A percentile compares a stretch with the other conserved stretches of the same genome.
Conservation (phyloP, 768 basidiomycete species). For the Boletellus emodensis region DNA sequence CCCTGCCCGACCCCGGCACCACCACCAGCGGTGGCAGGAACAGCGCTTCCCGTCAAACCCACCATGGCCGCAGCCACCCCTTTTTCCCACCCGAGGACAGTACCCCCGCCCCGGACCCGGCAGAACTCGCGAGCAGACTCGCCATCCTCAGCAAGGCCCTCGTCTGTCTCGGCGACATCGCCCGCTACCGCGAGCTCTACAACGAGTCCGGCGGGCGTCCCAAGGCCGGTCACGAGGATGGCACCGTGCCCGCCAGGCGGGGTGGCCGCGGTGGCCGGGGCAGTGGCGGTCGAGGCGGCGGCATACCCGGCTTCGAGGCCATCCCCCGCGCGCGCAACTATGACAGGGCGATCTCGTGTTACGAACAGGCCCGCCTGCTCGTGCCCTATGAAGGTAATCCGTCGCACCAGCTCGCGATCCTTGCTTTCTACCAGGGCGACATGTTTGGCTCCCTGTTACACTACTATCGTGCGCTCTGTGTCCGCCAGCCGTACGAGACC, state of each 20-base stretch:
- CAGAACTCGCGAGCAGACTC: constrained; percentile 53
- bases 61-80: constrained; percentile 51
- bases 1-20: constrained; percentile 16
- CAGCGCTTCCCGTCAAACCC: constrained; percentile 16
- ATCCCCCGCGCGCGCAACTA: constrained; percentile 63
- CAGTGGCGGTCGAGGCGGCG: constrained; percentile 7
- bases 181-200: constrained; percentile 89
- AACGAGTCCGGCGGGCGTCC: constrained; percentile 66
- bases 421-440: constrained; percentile 81
- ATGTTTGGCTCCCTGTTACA: constrained; percentile 75
- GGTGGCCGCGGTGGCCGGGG: constrained; percentile 48
- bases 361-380: constrained; percentile 79
- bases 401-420: constrained; percentile 93
- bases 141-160: constrained; percentile 81
- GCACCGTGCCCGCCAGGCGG: constrained; percentile 32
- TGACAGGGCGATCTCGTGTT: constrained; percentile 72
- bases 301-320: constrained; percentile 39
- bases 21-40: constrained; percentile 9
- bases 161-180: constrained; percentile 91
- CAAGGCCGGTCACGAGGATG: constrained; percentile 65
- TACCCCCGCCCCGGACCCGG: constrained; percentile 35
- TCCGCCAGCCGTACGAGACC: constrained; percentile 79
- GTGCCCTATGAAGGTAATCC: constrained; percentile 90
- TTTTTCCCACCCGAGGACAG: constrained; percentile 60
- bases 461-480: constrained; percentile 90